Percentiles rank a stretch among this genome's conserved stretches.
Conservation (phyloP, 2,329 filamentous ascomycete species). For the Diaporthe sp. region DNA sequence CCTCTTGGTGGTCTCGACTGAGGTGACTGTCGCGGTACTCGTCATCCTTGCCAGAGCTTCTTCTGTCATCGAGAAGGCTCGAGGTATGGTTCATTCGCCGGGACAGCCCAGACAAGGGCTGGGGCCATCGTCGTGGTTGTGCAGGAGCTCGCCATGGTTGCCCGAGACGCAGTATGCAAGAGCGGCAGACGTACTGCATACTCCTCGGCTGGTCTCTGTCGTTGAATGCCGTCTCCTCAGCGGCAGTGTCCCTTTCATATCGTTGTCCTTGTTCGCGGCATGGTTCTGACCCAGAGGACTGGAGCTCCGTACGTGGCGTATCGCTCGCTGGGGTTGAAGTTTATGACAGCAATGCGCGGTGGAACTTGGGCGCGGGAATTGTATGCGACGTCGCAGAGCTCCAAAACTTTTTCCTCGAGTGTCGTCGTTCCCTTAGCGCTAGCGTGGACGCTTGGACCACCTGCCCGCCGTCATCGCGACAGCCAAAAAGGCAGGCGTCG, state of each 20-base stretch:
- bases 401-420: neutral
- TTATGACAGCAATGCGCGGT: neutral
- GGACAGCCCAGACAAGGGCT: neutral
- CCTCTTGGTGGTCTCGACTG: neutral
- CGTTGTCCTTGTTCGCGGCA: conserved; percentile 17
- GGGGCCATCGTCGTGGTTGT: conserved; percentile 2
- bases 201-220: conserved; percentile 32
- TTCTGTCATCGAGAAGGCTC: neutral
- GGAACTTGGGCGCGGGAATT: neutral
- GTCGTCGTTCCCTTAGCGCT: neutral
- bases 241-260: conserved; percentile 37
- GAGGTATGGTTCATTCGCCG: conserved; percentile 19
- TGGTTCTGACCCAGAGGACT: neutral
- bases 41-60: neutral
- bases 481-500: neutral
- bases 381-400: conserved; percentile 3
- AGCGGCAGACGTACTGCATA: conserved; percentile 39
- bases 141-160: conserved; percentile 33
- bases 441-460: conserved; percentile 10
- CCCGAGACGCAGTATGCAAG: conserved; percentile 38
- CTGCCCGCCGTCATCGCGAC: neutral
- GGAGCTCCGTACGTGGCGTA: neutral
- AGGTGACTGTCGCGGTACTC: neutral
- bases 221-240: conserved; percentile 35
- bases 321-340: neutral